These are phyloP conservation scores for Geranomyces michiganensis DNA, from an alignment of 192 early-diverging fungal species.

Conservation along the genomic window DNA sequence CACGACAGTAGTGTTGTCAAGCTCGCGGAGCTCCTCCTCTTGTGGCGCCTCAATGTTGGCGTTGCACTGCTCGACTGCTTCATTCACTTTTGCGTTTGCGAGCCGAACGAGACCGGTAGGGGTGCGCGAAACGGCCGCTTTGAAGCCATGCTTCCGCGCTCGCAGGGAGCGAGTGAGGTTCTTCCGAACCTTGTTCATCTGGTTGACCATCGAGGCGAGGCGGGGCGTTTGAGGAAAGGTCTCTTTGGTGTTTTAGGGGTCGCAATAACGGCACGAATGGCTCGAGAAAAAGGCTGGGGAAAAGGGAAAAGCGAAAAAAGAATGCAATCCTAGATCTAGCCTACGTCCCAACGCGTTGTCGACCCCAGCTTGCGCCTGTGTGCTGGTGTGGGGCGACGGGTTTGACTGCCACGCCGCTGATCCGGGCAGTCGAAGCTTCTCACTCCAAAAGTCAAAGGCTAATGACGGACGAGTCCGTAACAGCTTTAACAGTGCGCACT, in stretches of 20 bases:
- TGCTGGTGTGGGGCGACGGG: too few species aligned
- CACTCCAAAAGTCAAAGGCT: too few species aligned
- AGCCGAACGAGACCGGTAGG: background rate
- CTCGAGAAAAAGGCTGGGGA: too few species aligned
- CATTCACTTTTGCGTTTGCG: background rate
- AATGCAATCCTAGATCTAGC: too few species aligned
- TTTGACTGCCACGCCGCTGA: too few species aligned
- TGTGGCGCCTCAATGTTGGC: background rate
- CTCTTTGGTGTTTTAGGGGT: background rate
- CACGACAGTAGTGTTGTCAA: background rate
- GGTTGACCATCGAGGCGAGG: constrained; percentile 28
- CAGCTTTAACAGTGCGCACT: too few species aligned
- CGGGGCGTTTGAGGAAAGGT: background rate
- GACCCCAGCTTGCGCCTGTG: too few species aligned
- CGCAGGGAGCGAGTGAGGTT: constrained; percentile 22
- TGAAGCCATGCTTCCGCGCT: constrained; percentile 13
- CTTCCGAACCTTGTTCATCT: constrained; percentile 37
- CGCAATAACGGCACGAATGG: too few species aligned
- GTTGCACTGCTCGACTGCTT: constrained; percentile 16
- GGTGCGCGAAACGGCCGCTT: background rate
- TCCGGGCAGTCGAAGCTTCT: too few species aligned
- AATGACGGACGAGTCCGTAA: too few species aligned
- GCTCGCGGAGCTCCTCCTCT: background rate
- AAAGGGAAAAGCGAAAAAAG: too few species aligned
- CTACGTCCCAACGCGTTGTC: too few species aligned